phyloP scores from a whole-genome alignment of 2,329 filamentous ascomycete genomes.

The Penicillium digitatum region DNA sequence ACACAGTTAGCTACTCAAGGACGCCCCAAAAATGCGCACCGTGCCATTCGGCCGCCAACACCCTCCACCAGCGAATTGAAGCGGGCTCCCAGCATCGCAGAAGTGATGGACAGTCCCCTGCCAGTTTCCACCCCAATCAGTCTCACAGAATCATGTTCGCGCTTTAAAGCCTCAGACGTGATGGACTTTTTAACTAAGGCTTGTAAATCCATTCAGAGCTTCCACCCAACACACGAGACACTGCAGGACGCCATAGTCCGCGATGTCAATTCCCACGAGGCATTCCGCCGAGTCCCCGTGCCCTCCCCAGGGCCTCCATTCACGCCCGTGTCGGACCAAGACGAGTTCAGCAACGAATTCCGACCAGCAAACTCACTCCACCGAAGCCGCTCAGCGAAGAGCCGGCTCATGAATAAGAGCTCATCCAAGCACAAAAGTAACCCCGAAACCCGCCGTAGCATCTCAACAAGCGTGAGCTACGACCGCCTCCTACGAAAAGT shows the following conservation, averaged over 20 bases:
- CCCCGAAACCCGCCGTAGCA: slow-evolving; percentile 30
- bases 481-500: slow-evolving; percentile 20
- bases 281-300: slow-evolving; percentile 36
- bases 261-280: slow-evolving; percentile 45
- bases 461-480: slow-evolving; percentile 26
- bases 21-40: slow-evolving; percentile 33
- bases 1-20: slow-evolving; percentile 36
- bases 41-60: slow-evolving; percentile 37
- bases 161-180: slow-evolving; percentile 38
- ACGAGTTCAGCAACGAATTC: slow-evolving; percentile 19
- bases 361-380: slow-evolving; percentile 14
- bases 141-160: slow-evolving; percentile 24
- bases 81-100: slow-evolving; percentile 38
- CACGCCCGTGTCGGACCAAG: slow-evolving; percentile 29
- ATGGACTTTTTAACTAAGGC: slow-evolving; percentile 43
- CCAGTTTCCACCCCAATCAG: slow-evolving; percentile 24
- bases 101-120: slow-evolving; percentile 42
- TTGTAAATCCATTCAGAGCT: slow-evolving; percentile 30
- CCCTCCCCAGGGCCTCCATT: slow-evolving; percentile 33
- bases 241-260: slow-evolving; percentile 44
- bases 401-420: slow-evolving; percentile 29
- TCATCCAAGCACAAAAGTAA: slow-evolving; percentile 30
- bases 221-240: slow-evolving; percentile 39
- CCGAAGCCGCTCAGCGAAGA: slow-evolving; percentile 29
- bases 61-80: slow-evolving; percentile 26